A percentile compares a stretch with the other conserved stretches of the same genome.
Conservation (phyloP, 306 rosid species). For the Senna tora region DNA sequence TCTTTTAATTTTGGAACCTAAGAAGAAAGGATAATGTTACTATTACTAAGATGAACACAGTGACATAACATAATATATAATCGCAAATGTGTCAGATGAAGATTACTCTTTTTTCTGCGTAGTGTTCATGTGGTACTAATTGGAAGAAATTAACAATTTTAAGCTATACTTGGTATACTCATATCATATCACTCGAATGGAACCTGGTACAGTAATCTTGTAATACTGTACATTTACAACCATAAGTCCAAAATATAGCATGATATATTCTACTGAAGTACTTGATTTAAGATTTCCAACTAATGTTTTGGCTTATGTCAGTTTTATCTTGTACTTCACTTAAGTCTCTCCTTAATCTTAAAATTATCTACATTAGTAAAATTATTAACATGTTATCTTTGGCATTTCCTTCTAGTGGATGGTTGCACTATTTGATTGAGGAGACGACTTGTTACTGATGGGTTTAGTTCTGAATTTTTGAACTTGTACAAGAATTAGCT, state of each 20-base stretch:
- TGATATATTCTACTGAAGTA: too few species aligned
- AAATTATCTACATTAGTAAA: not conserved
- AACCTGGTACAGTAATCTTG: too few species aligned
- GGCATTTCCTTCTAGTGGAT: constrained; percentile 8
- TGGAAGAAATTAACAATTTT: not conserved
- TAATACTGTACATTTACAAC: too few species aligned
- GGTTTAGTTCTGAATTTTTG: constrained; percentile 15
- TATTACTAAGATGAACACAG: too few species aligned
- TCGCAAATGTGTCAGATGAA: too few species aligned
- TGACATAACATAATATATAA: too few species aligned
- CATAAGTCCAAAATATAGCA: too few species aligned
- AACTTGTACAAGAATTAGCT: not conserved
- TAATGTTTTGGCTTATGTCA: not conserved
- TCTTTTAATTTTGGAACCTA: not conserved
- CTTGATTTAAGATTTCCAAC: not conserved
- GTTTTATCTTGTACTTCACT: not conserved
- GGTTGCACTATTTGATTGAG: not conserved
- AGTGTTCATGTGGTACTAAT: too few species aligned
- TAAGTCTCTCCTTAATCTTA: not conserved
- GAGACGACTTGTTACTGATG: constrained; percentile 1
- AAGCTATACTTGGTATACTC: not conserved
- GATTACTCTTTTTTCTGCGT: too few species aligned
- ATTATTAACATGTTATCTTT: constrained; percentile 1
- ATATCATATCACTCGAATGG: not conserved
- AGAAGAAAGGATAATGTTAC: not conserved